Base-by-base conservation (phyloP, 2,329 filamentous ascomycete species). In the Esteya vermicola region DNA sequence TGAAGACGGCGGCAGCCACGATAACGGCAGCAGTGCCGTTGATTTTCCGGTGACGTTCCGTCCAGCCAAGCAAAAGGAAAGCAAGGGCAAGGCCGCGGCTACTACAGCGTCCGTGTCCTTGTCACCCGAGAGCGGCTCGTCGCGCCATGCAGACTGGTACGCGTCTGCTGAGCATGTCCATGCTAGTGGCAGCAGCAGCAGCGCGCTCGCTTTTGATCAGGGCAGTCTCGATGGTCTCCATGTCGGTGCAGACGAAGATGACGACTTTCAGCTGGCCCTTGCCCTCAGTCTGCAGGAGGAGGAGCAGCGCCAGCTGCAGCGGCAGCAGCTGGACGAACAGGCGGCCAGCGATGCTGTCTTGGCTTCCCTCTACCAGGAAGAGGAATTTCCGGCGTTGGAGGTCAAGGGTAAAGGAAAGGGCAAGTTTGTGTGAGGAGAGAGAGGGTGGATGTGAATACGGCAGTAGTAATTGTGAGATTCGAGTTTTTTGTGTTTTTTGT, bases 241-340 rank as follows among this genome's bases (percentile, higher is more conserved):
- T 34, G 30, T 52, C 47, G 47, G 49, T 5, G 46, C 48, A 19
- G 47, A 50, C 25, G 44, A 48, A 0, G 72, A 76, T 34, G 70
- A 72, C 38, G 76, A 79, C 47, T 47, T 80, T 35, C 71, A 75
- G 39, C 59, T 77, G 27, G 76, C 76, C 3, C 54, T 80, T 36
- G 65, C 66, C 44, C 57, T 80, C 19, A 81, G 76, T 48, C 58
- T 78, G 47, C 65, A 70, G 32, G 72, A 78, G 45, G 65, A 70
- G 41, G 56, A 64, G 47, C 58, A 56, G 19, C 52, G 57, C n/a
- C 54, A 55, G 42, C 39, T 16, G 35, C 21, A 14, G 33, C 31
- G 57, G n/a, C 54, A 55, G 42, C 39, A 14, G 35, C 21, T 13
- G 33, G 28, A 42, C 25, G 40, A 44, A 14, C 41, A 36, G 18